Evolutionary conservation across 805 yeast genomes (phyloP).

Genomic region (Myxozyma neotropica): DNA sequence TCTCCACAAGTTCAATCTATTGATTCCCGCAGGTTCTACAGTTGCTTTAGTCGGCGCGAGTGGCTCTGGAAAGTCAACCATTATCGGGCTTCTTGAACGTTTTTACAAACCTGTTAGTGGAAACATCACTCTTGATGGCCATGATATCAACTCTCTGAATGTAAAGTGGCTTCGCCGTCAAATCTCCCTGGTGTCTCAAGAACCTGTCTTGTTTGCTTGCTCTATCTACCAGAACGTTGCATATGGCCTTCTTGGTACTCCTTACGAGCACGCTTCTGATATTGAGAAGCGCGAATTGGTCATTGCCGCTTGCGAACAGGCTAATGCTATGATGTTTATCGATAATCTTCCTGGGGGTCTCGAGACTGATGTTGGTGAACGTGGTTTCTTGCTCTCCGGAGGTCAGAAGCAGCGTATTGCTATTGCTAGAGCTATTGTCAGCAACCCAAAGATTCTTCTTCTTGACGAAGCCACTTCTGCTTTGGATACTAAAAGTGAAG

Average conservation of each 20-base stretch:
- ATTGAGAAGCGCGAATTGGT: slow-evolving; percentile 45
- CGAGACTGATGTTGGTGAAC: slow-evolving; percentile 55
- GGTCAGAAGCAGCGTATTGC: slow-evolving; percentile 70
- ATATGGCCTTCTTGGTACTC: slow-evolving; percentile 59
- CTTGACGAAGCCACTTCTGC: slow-evolving; percentile 72
- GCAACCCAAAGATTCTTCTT: slow-evolving; percentile 56
- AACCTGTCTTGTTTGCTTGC: slow-evolving; percentile 89
- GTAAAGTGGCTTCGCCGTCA: slow-evolving; percentile 71
- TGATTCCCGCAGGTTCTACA: slow-evolving; percentile 83
- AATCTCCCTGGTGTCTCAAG: slow-evolving; percentile 94
- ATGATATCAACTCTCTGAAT: slow-evolving; percentile 72
- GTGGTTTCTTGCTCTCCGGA: slow-evolving; percentile 63
- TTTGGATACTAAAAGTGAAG: slow-evolving; percentile 62
- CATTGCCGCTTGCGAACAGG: slow-evolving; percentile 51
- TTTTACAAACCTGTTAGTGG: slow-evolving; percentile 83
- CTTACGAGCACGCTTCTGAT: slow-evolving; percentile 41
- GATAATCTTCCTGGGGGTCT: slow-evolving; percentile 54
- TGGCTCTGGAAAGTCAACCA: slow-evolving; percentile 93
- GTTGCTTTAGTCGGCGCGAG: slow-evolving; percentile 96
- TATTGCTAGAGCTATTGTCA: slow-evolving; percentile 60
- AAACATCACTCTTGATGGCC: slow-evolving; percentile 78
- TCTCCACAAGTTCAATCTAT: slow-evolving; percentile 70
- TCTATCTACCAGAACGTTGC: slow-evolving; percentile 78
- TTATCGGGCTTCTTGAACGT: slow-evolving; percentile 79
- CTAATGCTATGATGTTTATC: slow-evolving; percentile 57